Conservation (phyloP, 2,329 filamentous ascomycete genomes). For the Diaporthe australafricana region DNA sequence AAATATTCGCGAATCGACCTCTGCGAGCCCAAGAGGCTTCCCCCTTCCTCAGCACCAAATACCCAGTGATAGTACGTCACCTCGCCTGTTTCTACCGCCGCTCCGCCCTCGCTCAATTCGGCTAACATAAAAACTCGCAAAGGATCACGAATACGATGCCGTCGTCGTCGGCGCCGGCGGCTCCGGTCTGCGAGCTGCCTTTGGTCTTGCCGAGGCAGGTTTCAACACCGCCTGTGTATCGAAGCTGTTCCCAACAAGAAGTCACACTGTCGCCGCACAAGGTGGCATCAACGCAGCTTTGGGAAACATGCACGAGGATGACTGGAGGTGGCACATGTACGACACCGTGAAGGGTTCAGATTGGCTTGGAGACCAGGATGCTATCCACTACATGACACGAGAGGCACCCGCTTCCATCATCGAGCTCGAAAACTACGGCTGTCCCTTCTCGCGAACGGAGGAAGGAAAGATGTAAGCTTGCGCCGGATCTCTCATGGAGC, state of each 20-base stretch:
- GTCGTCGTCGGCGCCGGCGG: slow-evolving; percentile 91
- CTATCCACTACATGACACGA: slow-evolving; percentile 98
- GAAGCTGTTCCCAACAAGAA: slow-evolving; percentile 88
- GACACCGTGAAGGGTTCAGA: slow-evolving; percentile 98
- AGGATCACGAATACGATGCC: slow-evolving; percentile 99
- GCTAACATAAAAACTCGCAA: slow-evolving; percentile 39
- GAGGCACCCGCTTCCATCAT: slow-evolving; percentile 92
- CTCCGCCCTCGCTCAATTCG: slow-evolving; percentile 25
- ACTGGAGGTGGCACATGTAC: slow-evolving; percentile 99
- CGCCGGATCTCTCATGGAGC: background rate
- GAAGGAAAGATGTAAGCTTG: slow-evolving; percentile 87
- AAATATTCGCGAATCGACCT: slow-evolving; percentile 86
- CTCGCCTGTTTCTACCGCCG: slow-evolving; percentile 28
- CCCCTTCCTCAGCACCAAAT: slow-evolving; percentile 87
- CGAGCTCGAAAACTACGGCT: slow-evolving; percentile 97
- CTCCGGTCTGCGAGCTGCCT: slow-evolving; percentile 83
- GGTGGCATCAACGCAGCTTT: slow-evolving; percentile 90
- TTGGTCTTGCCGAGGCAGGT: slow-evolving; percentile 87
- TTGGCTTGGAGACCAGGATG: slow-evolving; percentile 97
- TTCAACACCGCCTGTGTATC: slow-evolving; percentile 92
- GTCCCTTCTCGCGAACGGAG: slow-evolving; percentile 95
- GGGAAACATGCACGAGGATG: slow-evolving; percentile 97
- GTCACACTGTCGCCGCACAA: slow-evolving; percentile 84
- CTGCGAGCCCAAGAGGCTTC: slow-evolving; percentile 94
- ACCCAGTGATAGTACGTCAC: slow-evolving; percentile 86